A percentile compares a stretch with the other conserved stretches of the same genome.
phyloP scores from a whole-genome alignment of 495 filamentous ascomycete species.

The Lasiosphaeria miniovina region DNA sequence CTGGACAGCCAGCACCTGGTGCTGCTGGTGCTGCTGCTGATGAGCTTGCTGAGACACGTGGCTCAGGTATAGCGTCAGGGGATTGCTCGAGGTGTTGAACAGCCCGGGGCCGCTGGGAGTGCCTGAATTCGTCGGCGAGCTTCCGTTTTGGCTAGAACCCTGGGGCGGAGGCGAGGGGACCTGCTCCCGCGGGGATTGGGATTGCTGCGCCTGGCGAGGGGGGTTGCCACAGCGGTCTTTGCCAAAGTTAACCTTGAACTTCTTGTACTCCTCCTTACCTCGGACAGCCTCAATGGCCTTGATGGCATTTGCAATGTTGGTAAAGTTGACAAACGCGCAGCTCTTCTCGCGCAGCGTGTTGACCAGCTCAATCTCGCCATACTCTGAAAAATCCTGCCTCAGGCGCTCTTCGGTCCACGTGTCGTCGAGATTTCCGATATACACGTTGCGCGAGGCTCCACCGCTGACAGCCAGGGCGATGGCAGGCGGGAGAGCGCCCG shows the following conservation, averaged over 20 bases:
- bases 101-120: conserved; percentile 52
- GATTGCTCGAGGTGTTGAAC: conserved; percentile 81
- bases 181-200: conserved; percentile 48
- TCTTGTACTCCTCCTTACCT: conserved; percentile 89
- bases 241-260: conserved; percentile 99
- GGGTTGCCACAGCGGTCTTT: conserved; percentile 98
- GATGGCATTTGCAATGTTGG: conserved; percentile 98
- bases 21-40: conserved; percentile 70
- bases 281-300: conserved; percentile 97
- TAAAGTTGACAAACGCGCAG: conserved; percentile 99
- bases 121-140: conserved; percentile 43
- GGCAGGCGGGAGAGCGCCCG: conserved; percentile 90
- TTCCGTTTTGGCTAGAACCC: conserved; percentile 53
- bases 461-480: conserved; percentile 96
- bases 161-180: conserved; percentile 68
- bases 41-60: conserved; percentile 79
- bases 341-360: conserved; percentile 98
- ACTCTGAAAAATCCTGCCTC: conserved; percentile 95
- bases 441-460: conserved; percentile 93
- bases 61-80: conserved; percentile 88
- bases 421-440: conserved; percentile 96
- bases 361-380: conserved; percentile 95
- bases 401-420: conserved; percentile 94
- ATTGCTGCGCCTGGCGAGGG: conserved; percentile 73
- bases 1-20: conserved; percentile 57